A percentile compares a stretch with the other conserved stretches of the same genome.
phyloP scores from a whole-genome alignment of 2,329 filamentous ascomycete species.

The Aaosphaeria arxii region DNA sequence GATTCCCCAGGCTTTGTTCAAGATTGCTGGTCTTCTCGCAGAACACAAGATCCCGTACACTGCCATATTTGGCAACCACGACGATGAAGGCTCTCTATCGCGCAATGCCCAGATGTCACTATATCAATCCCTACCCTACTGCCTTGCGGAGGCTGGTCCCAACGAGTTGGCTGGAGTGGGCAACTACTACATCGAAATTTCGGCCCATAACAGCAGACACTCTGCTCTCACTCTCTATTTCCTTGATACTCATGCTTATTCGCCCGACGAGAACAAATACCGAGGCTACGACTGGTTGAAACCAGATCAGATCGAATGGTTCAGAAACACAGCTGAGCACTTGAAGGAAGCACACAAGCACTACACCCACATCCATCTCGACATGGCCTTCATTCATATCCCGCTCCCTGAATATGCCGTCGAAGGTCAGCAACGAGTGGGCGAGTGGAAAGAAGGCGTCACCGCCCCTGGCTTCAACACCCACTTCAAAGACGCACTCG shows the following conservation, averaged over 20 bases:
- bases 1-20: slow-evolving; percentile 72
- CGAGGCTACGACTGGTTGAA: slow-evolving; percentile 98
- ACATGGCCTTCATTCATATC: slow-evolving; percentile 97
- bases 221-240: slow-evolving; percentile 93
- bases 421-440: slow-evolving; percentile 50
- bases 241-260: slow-evolving; percentile 89
- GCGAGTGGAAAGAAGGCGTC: slow-evolving; percentile 75
- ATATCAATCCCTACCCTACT: slow-evolving; percentile 83
- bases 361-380: slow-evolving; percentile 90
- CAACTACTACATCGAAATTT: slow-evolving; percentile 90
- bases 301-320: slow-evolving; percentile 91
- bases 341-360: slow-evolving; percentile 70
- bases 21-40: slow-evolving; percentile 80
- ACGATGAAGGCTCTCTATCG: slow-evolving; percentile 82
- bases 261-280: slow-evolving; percentile 81
- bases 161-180: slow-evolving; percentile 84
- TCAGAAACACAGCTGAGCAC: slow-evolving; percentile 70
- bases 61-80: slow-evolving; percentile 95
- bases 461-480: slow-evolving; percentile 89
- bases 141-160: slow-evolving; percentile 79
- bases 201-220: slow-evolving; percentile 76
- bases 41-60: slow-evolving; percentile 89
- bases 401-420: slow-evolving; percentile 85
- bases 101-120: slow-evolving; percentile 80
- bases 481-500: slow-evolving; percentile 85